Base-by-base conservation (phyloP, 1,284 basidiomycete genomes). In the Tilletia setariae region DNA sequence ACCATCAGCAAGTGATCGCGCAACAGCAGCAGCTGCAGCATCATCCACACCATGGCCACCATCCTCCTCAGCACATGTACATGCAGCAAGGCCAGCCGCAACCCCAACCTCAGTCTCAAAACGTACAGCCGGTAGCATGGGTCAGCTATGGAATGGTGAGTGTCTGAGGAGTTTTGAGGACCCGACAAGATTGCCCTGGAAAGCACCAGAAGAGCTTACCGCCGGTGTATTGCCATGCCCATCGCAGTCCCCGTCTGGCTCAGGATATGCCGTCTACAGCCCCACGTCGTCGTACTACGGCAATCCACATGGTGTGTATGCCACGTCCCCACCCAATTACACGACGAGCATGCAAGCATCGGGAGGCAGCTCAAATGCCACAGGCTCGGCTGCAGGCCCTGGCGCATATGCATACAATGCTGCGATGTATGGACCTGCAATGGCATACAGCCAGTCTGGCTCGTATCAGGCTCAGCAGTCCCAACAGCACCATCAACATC, bases 231-330 rank as follows among this genome's bases (percentile, higher is more conserved):
- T n/a, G n/a, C n/a, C n/a, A n/a, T n/a, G n/a, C n/a, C 47, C 19
- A 25, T 25, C 8, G n/a, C 16, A 49, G 23, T n/a, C 47, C 7
- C 47, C 19, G 8, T 49, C 47, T 19, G 47, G n/a, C 47, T n/a
- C 47, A n/a, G 47, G 47, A n/a, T 49, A 49, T 49, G n/a, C 47
- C n/a, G n/a, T 49, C 47, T 49, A 49, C 47, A 49, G 23, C 16
- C 19, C 47, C 8, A 49, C 47, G 47, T n/a, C 35, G 6, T 40
- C 47, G n/a, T 49, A 49, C 47, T 49, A 49, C 16, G 47, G 47
- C 47, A 49, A 25, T 19, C 47, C 47, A 49, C 47, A 49, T 1
- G 47, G 47, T 25, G 23, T 49, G 16, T 49, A 49, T 49, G 47
- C 47, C n/a, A 25, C 47, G 8, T 49, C 47, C n/a, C 23, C 47